Conservation (phyloP, 768 basidiomycete species). For the Dictyophora rubrovolvata region DNA sequence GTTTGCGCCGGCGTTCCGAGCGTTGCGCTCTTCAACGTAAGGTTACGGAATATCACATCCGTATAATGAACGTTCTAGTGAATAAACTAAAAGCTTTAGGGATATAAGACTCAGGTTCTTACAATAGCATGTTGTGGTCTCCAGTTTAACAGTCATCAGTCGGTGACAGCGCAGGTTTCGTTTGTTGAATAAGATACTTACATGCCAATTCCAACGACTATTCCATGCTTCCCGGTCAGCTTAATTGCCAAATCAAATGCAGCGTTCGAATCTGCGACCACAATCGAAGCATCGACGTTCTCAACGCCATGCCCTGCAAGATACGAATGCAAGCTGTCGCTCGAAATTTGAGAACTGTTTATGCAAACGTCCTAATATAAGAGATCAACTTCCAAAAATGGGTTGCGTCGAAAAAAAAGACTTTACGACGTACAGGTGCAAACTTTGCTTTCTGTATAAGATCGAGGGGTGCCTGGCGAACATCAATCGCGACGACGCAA, state of each 20-base stretch:
- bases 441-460: not conserved
- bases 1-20: not conserved
- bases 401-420: not conserved
- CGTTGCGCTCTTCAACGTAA: not conserved
- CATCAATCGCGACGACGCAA: not conserved
- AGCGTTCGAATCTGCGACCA: not conserved
- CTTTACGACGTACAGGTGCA: not conserved
- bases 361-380: not conserved
- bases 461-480: conserved; percentile 3
- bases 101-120: not conserved
- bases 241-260: not conserved
- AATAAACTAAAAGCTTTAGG: not conserved
- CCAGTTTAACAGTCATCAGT: not conserved
- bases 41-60: not conserved
- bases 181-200: not conserved
- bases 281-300: not conserved
- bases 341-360: not conserved
- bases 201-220: not conserved
- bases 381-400: not conserved
- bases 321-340: not conserved
- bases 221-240: conserved; percentile 5
- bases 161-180: too few species aligned
- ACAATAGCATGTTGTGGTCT: not conserved
- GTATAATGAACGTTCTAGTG: not conserved
- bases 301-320: not conserved